Base-by-base conservation (phyloP, 768 basidiomycete species). In the Lactarius deliciosus region DNA sequence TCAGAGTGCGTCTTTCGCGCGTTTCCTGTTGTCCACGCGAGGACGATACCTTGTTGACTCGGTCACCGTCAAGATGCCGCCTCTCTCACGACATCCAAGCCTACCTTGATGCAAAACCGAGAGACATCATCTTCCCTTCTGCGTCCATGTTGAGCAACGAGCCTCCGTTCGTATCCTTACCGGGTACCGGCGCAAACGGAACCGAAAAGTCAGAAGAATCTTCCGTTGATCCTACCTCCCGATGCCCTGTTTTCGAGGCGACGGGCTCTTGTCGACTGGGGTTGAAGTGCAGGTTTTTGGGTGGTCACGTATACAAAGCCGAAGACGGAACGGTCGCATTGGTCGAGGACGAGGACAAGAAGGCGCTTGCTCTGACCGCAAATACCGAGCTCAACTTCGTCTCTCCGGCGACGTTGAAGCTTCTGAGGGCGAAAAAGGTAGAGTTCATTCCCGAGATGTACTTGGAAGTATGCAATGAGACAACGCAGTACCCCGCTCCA, bases 261-360 rank as follows among this genome's bases (percentile, higher is more conserved):
- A 81, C 81, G 20, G 94, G 94, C 1, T 84, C 86, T 69, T 97
- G 94, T 78, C 84, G 85, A 61, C 86, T 85, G 71, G 97, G 95
- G 13, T 88, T 91, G 76, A 93, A 94, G 75, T 99, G 97, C 75
- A 86, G 97, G 2, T 97, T 91, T 77, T 83, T 97, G 6, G 89
- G 90, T 15, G 88, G 85, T 3, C 96, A 99, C 75, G 77, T 89
- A 13, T 77, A 73, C 20, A 76, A 77, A 41, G 79, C 82, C 38
- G 81, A 80, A 18, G 76, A 79, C 16, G 86, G 84, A 2, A 69
- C 76, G 2, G 70, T 84, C 18, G 75, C 75, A 30, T 73, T 89
- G 1, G 66, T 82, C 0, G 77, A 77, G 7, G 86, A 93, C 71
- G 83, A 85, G 65, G 84, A 86, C 45, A 88, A 83, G 74, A 83